phyloP scores from a whole-genome alignment of 208 protist species.

The Leishmania tropica region DNA sequence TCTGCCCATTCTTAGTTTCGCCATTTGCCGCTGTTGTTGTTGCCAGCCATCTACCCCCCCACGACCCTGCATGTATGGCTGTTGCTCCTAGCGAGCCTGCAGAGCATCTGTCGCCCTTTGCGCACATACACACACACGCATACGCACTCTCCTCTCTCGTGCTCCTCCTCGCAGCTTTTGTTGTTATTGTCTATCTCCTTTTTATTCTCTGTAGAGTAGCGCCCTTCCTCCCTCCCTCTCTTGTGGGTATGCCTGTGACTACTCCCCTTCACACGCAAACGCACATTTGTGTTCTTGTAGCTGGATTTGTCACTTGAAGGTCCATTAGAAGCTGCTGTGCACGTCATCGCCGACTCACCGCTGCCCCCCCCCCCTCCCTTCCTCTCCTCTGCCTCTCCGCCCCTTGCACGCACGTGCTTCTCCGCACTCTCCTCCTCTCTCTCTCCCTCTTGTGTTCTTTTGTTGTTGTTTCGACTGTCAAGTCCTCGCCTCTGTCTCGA shows the following conservation, averaged over 20 bases:
- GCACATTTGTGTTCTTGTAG: background rate
- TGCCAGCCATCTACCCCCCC: background rate
- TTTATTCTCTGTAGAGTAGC: background rate
- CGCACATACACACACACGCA: background rate
- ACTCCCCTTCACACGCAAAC: background rate
- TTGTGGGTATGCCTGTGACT: background rate
- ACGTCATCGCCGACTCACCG: background rate
- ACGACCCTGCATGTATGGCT: conserved; percentile 8
- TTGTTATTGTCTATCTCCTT: background rate
- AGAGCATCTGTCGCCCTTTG: background rate
- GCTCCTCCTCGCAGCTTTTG: background rate
- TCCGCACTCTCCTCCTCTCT: background rate
- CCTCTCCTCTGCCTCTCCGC: background rate
- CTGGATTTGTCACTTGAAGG: background rate
- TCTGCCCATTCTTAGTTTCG: background rate
- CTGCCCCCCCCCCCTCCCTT: background rate
- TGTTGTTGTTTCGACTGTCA: background rate
- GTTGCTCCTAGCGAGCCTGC: background rate
- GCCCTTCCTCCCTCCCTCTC: background rate
- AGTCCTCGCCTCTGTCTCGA: background rate
- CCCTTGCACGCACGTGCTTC: background rate
- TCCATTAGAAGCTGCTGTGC: background rate
- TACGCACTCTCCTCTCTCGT: background rate
- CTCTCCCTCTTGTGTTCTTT: background rate
- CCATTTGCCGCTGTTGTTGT: background rate